Conservation (phyloP, 2,329 filamentous ascomycete genomes). For the Arthrinium phaeospermum region DNA sequence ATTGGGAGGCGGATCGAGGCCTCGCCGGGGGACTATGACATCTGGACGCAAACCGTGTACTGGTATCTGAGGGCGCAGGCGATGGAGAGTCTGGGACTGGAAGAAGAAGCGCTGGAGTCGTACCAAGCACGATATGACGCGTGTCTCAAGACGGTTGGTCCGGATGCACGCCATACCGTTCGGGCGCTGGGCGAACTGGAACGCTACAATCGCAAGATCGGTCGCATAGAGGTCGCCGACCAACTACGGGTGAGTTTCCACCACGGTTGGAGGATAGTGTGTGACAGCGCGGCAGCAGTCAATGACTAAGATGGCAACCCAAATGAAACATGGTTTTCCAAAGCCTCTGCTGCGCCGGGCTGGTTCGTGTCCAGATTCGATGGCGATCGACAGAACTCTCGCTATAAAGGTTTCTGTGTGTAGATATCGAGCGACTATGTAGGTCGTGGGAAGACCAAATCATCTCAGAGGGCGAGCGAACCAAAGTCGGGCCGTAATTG, state of each 20-base stretch:
- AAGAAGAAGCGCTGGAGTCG: background rate
- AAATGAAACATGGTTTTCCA: background rate
- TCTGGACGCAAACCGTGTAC: conserved; percentile 20
- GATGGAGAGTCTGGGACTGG: conserved; percentile 12
- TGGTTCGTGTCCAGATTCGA: background rate
- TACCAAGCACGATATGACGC: conserved; percentile 8
- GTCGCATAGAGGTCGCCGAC: conserved; percentile 19
- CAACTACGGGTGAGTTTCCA: conserved; percentile 5
- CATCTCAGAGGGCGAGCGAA: background rate
- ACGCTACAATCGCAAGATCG: conserved; percentile 20
- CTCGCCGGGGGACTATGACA: background rate
- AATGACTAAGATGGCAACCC: background rate
- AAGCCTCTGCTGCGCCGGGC: background rate
- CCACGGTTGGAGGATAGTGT: conserved; percentile 7
- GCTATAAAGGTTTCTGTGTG: background rate
- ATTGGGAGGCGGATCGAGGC: background rate
- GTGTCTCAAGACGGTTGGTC: conserved; percentile 16
- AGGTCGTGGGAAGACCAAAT: background rate
- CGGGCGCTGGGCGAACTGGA: conserved; percentile 20
- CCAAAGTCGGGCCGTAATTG: background rate
- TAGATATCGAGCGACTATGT: background rate
- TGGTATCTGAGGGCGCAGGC: conserved; percentile 13
- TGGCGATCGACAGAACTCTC: background rate
- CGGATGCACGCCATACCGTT: conserved; percentile 19
- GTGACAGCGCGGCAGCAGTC: conserved; percentile 10